Evolutionary conservation across 1,284 basidiomycete species (phyloP).

Genomic region (Coriolopsis trogii): DNA sequence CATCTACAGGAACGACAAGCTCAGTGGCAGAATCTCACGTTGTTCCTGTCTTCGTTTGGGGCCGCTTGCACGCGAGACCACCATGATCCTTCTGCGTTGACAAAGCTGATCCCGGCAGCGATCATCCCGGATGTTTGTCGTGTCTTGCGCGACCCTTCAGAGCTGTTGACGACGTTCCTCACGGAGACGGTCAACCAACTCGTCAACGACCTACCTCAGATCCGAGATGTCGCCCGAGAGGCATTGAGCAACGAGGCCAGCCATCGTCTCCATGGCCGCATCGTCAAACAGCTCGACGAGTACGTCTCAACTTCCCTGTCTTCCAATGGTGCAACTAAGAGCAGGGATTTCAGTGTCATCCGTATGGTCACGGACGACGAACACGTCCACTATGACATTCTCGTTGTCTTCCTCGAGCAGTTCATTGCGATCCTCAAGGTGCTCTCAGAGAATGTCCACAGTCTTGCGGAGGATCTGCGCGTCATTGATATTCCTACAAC

Average conservation of each 20-base stretch:
- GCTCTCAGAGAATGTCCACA: conserved; percentile 74
- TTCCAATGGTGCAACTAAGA: no score
- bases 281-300: conserved; percentile 77
- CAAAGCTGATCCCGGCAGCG: conserved; percentile 58
- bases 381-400: conserved; percentile 50
- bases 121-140: conserved; percentile 75
- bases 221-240: conserved; percentile 78
- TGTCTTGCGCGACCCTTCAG: conserved; percentile 56
- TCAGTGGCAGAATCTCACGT: conserved; percentile 88
- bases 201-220: conserved; percentile 60
- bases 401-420: conserved; percentile 78
- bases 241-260: conserved; percentile 81
- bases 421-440: conserved; percentile 77
- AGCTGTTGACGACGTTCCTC: conserved; percentile 67
- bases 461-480: conserved; percentile 57
- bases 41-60: conserved; percentile 80
- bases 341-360: conserved; percentile 44
- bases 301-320: no score
- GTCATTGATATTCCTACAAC: conserved; percentile 74
- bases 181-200: conserved; percentile 73
- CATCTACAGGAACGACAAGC: conserved; percentile 78
- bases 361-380: conserved; percentile 47
- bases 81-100: conserved; percentile 50
- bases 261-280: conserved; percentile 63
- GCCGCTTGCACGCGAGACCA: conserved; percentile 65